phyloP scores from a whole-genome alignment of 2,329 filamentous ascomycete species.

The Xylariaceae sp. region DNA sequence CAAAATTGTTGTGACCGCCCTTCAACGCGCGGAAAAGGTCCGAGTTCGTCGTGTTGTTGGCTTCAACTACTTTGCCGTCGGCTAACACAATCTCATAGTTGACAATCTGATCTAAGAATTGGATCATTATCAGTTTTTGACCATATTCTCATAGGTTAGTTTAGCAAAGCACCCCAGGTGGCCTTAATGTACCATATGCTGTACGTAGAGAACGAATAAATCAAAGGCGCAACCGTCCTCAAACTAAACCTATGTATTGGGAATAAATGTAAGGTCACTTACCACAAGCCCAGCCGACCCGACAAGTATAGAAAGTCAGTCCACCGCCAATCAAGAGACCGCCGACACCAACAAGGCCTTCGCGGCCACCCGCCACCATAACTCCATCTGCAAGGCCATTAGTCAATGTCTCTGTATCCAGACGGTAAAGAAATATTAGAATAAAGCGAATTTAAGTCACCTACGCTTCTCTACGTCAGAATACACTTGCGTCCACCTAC shows the following conservation, averaged over 20 bases:
- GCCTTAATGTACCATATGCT: background rate
- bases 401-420: background rate
- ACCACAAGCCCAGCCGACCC: constrained; percentile 6
- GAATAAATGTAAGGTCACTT: background rate
- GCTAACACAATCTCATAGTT: constrained; percentile 15
- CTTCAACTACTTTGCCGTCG: constrained; percentile 7
- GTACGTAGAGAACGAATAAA: background rate
- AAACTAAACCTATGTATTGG: background rate
- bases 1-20: constrained; percentile 20
- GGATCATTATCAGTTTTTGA: no score
- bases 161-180: no score
- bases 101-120: background rate
- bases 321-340: constrained; percentile 28
- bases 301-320: background rate
- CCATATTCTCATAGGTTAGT: no score
- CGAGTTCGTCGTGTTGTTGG: constrained; percentile 3
- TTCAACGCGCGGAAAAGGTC: constrained; percentile 11
- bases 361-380: constrained; percentile 9
- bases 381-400: background rate
- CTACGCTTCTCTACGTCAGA: constrained; percentile 7
- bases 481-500: constrained; percentile 13
- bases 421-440: background rate
- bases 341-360: constrained; percentile 21
- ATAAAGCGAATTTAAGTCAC: background rate
- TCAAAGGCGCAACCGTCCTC: background rate